These are phyloP conservation scores for Lineolata rhizophorae DNA, from an alignment of 495 filamentous ascomycete species.

Conservation along the genomic window DNA sequence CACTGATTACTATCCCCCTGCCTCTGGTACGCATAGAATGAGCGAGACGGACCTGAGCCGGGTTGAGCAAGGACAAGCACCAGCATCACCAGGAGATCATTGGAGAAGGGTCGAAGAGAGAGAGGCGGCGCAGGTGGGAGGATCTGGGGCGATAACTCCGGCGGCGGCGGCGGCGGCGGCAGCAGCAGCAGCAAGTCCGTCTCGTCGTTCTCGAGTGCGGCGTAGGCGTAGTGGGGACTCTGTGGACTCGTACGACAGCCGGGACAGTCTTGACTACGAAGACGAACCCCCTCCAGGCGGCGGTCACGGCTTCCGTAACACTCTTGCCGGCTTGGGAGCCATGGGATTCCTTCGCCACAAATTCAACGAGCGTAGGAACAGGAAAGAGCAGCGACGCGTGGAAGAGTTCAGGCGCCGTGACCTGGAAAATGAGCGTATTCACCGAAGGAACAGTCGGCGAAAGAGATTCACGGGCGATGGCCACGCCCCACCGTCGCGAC, in stretches of 20 bases:
- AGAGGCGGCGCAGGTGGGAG: no score
- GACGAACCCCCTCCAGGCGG: slow-evolving; percentile 8
- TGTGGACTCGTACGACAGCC: slow-evolving; percentile 11
- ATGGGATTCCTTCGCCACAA: slow-evolving; percentile 41
- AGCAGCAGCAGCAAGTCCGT: no score
- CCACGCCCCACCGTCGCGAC: no score
- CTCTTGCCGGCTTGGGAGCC: slow-evolving; percentile 43
- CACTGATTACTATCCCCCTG: slow-evolving; percentile 11
- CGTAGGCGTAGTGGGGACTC: slow-evolving; percentile 21
- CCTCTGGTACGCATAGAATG: slow-evolving; percentile 13
- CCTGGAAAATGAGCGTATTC: slow-evolving; percentile 36
- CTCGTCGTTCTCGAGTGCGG: no score
- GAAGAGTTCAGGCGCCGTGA: slow-evolving; percentile 34
- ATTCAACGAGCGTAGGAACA: slow-evolving; percentile 35
- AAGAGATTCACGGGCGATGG: slow-evolving; percentile 13
- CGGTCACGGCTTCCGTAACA: slow-evolving; percentile 33
- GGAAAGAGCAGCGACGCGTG: slow-evolving; percentile 40
- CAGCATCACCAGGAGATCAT: slow-evolving; percentile 15
- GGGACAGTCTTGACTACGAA: slow-evolving; percentile 8
- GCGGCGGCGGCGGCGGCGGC: slow-evolving; percentile 15
- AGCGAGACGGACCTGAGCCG: slow-evolving; percentile 18
- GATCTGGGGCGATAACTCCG: slow-evolving; percentile 20
- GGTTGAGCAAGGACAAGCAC: slow-evolving; percentile 18
- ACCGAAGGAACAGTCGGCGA: slow-evolving; percentile 29
- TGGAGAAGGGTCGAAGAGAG: no score